These are phyloP conservation scores for Pachysolen tannophilus DNA, from an alignment of 805 yeast species.

Conservation along the genomic window DNA sequence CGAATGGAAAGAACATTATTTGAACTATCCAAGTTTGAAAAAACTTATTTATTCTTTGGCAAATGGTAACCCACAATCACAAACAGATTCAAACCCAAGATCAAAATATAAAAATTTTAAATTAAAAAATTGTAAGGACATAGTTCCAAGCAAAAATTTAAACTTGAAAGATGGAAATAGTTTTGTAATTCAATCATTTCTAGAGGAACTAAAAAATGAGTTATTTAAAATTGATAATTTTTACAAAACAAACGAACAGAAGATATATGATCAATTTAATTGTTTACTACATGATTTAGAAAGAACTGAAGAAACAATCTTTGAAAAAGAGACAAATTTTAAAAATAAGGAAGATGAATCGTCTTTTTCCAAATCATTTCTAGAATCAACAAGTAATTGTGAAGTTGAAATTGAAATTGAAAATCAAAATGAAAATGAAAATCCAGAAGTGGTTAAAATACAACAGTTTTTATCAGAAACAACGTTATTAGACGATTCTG, in stretches of 20 bases:
- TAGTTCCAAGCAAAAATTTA: background rate
- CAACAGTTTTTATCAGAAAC: conserved; percentile 27
- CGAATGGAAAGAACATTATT: conserved; percentile 40
- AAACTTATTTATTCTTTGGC: conserved; percentile 50
- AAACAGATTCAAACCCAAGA: background rate
- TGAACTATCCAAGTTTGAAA: conserved; percentile 42
- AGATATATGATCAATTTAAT: conserved; percentile 36
- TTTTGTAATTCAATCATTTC: conserved; percentile 35
- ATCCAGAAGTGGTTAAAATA: conserved; percentile 19
- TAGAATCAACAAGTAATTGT: conserved; percentile 15
- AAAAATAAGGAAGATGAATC: conserved; percentile 17
- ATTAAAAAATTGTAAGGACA: too few relatives aligned
- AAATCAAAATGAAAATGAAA: conserved; percentile 30
- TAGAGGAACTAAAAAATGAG: conserved; percentile 38
- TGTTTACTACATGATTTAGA: conserved; percentile 40
- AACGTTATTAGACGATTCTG: conserved; percentile 41
- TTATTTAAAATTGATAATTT: conserved; percentile 44
- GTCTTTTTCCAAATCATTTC: conserved; percentile 15
- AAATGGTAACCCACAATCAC: conserved; percentile 13
- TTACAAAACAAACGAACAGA: conserved; percentile 37
- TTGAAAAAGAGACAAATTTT: conserved; percentile 12
- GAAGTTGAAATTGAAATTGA: conserved; percentile 23
- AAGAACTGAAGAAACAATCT: too few relatives aligned
- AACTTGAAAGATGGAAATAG: conserved; percentile 21
- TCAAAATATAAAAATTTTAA: background rate